Percentiles rank a stretch among this genome's conserved stretches.
phyloP scores from a whole-genome alignment of 805 yeast genomes.

The Barnettozyma populi region DNA sequence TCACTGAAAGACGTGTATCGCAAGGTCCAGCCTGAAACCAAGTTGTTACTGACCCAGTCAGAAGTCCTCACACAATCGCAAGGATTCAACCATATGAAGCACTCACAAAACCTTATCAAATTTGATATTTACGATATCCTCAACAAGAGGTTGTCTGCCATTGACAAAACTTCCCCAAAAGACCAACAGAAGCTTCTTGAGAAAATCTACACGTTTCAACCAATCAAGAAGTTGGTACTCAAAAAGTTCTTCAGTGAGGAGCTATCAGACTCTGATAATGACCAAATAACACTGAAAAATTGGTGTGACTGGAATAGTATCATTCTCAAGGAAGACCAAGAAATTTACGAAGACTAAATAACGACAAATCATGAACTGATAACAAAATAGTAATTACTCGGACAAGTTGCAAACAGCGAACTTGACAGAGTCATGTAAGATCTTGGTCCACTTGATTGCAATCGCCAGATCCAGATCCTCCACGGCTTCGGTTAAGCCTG shows the following conservation, averaged over 20 bases:
- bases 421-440: constrained; percentile 15
- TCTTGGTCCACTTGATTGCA: constrained; percentile 24
- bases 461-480: constrained; percentile 40
- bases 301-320: constrained; percentile 26
- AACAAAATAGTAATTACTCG: background rate
- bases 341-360: background rate
- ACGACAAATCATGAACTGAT: background rate
- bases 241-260: constrained; percentile 6
- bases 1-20: constrained; percentile 14
- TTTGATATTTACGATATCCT: constrained; percentile 18
- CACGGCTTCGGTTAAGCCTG: constrained; percentile 47
- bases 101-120: constrained; percentile 20
- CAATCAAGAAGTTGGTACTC: constrained; percentile 10
- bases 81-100: constrained; percentile 8
- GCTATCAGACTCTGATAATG: constrained; percentile 4
- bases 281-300: constrained; percentile 8
- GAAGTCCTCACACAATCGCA: constrained; percentile 5
- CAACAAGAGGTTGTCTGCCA: constrained; percentile 8
- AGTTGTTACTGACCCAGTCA: constrained; percentile 15
- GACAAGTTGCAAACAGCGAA: constrained; percentile 3
- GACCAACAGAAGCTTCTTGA: constrained; percentile 12
- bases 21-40: constrained; percentile 16
- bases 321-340: constrained; percentile 15
- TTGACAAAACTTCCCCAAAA: background rate
- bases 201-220: constrained; percentile 23